phyloP scores from a whole-genome alignment of 345 rosid genomes.

The Salix exigua region DNA sequence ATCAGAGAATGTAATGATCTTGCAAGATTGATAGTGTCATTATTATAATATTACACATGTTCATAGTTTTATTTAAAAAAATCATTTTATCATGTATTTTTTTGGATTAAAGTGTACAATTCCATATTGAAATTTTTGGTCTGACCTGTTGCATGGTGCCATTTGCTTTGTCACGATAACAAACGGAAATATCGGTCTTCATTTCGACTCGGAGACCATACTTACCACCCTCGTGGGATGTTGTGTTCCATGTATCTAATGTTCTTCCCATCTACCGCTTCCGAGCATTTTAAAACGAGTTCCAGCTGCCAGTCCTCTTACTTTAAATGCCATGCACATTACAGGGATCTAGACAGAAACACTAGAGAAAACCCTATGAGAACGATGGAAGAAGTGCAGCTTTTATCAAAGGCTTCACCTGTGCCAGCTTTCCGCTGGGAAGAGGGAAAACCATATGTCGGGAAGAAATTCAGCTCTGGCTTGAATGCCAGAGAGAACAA shows the following conservation, averaged over 20 bases:
- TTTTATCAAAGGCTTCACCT: constrained; percentile 1
- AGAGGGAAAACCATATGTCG: constrained; percentile 7
- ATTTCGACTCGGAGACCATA: background rate
- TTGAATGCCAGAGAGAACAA: constrained; percentile 26
- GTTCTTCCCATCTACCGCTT: constrained; percentile 29
- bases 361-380: background rate
- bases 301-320: background rate
- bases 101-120: too few species aligned
- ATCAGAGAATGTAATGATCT: too few species aligned
- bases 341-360: background rate
- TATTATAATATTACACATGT: too few species aligned
- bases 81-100: too few species aligned
- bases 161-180: background rate
- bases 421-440: constrained; percentile 5
- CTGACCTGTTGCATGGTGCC: background rate
- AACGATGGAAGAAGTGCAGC: constrained; percentile 13
- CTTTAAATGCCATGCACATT: background rate
- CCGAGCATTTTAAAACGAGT: background rate
- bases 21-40: too few species aligned
- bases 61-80: too few species aligned
- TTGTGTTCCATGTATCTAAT: background rate
- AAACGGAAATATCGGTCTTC: background rate
- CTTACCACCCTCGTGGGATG: constrained; percentile 21
- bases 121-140: too few species aligned
- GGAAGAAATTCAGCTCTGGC: constrained; percentile 7